Evolutionary conservation across 768 basidiomycete species (phyloP), one percentile per base, ranked within the genome.

Genomic region (Lactarius quietus): DNA sequence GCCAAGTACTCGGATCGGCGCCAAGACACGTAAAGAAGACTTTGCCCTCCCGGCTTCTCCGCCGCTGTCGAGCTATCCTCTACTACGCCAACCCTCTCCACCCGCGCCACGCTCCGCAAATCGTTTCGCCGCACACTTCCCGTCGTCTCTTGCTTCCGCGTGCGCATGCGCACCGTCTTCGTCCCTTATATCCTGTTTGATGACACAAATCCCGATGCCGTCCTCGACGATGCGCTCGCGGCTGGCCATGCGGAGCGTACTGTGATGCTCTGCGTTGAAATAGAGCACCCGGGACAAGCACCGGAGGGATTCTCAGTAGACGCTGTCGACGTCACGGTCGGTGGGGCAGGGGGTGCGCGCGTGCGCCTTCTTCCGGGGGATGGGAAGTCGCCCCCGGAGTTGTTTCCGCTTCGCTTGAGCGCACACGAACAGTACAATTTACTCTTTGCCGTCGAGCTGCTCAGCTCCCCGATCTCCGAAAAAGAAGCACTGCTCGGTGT

Each of bases 151-250:
- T 93, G 93, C 4, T 90, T 97, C 75, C 83, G 87, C 26, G 90
- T 97, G 29, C 86, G 93, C 38, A 96, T 96, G 95, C 84, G 93
- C n/a, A 95, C 93, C 0, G 89, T 94, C 7, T 93, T 95, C 68
- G 87, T 95, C 14, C 95, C 95, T 0, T 88, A 92, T 69, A 84
- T 95, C 28, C 80, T 93, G 53, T 77, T 93, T 6, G 79, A 78
- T 33, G 61, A 65, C 20, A 38, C 61, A 23, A 74, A 76, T 33
- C 70, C 73, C 10, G 70, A 60, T 39, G 63, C 72, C 45, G 78
- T 80, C n/a, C 69, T 79, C 61, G 76, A 74, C 31, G 78, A 80
- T 67, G 76, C 81, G 57, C 74, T 78, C 38, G 79, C 86, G 66
- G 89, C 89, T 45, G 88, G 90, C 1, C 87, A 85, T 68, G 90